Conservation (phyloP, 768 basidiomycete genomes). For the Russula earlei region DNA sequence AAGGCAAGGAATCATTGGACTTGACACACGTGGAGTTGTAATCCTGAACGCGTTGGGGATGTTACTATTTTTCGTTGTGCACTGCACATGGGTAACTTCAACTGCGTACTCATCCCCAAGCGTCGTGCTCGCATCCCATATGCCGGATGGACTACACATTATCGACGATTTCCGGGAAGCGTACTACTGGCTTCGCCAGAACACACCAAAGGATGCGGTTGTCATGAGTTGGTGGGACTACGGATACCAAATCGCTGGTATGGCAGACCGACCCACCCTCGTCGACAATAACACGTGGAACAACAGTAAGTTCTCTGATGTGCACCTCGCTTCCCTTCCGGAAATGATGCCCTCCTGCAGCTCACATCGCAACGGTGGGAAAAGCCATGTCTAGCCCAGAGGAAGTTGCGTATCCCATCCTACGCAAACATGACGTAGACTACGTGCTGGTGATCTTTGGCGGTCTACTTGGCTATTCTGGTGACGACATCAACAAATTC, state of each 20-base stretch:
- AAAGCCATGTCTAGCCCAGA: constrained; percentile 95
- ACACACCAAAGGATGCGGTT: constrained; percentile 85
- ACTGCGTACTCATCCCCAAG: constrained; percentile 96
- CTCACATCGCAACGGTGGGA: constrained; percentile 97
- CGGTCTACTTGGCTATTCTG: constrained; percentile 91
- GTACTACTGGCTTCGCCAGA: constrained; percentile 97
- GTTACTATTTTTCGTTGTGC: constrained; percentile 84
- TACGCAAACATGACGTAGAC: constrained; percentile 94
- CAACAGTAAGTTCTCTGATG: constrained; percentile 62
- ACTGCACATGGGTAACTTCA: constrained; percentile 96
- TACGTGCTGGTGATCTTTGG: constrained; percentile 98
- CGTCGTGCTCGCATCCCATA: constrained; percentile 78
- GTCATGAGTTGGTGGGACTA: constrained; percentile 99
- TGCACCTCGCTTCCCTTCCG: background rate
- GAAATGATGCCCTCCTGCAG: constrained; percentile 30
- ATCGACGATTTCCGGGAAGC: constrained; percentile 99
- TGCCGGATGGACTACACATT: constrained; percentile 82
- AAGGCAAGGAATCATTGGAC: constrained; percentile 61
- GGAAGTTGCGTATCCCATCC: constrained; percentile 93
- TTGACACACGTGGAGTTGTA: constrained; percentile 74
- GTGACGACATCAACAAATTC: constrained; percentile 99
- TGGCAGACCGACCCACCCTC: constrained; percentile 92
- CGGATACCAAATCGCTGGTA: constrained; percentile 98
- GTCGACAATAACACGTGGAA: constrained; percentile 99
- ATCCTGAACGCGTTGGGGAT: constrained; percentile 66